A percentile compares a stretch with the other conserved stretches of the same genome.
Conservation (phyloP, 257 asterid genomes). For the Rhazya stricta region DNA sequence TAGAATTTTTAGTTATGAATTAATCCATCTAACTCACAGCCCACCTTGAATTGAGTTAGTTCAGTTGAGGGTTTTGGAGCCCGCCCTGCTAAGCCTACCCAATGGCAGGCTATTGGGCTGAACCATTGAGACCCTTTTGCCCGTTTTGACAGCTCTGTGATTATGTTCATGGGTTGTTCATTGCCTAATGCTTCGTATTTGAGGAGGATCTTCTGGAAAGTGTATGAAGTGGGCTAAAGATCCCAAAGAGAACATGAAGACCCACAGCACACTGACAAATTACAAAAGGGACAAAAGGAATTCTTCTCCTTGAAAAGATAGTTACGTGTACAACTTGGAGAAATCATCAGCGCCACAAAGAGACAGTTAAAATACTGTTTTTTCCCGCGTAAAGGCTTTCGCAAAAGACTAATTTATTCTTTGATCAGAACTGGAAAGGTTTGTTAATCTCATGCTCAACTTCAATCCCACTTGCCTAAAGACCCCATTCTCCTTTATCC, state of each 20-base stretch:
- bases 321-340: not conserved
- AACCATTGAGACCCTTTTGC: too few relatives aligned
- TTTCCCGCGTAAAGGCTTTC: slow-evolving; percentile 5
- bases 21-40: too few relatives aligned
- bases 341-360: slow-evolving; percentile 7
- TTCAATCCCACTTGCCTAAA: not conserved
- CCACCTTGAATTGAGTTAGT: too few relatives aligned
- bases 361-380: slow-evolving; percentile 8
- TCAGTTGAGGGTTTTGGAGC: too few relatives aligned
- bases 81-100: too few relatives aligned
- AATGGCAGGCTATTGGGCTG: too few relatives aligned
- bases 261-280: slow-evolving; percentile 3
- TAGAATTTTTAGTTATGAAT: too few relatives aligned
- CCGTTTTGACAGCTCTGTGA: too few relatives aligned
- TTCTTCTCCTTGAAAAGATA: not conserved
- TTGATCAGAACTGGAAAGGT: slow-evolving; percentile 6
- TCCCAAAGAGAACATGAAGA: not conserved
- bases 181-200: too few relatives aligned
- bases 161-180: too few relatives aligned
- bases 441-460: slow-evolving; percentile 4
- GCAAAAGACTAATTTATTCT: slow-evolving; percentile 2
- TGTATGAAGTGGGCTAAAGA: not conserved
- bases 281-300: not conserved
- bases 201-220: not conserved
- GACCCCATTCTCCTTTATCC: not conserved